These are phyloP conservation scores for Collybia sordida DNA, from an alignment of 768 basidiomycete species.

Conservation along the genomic window DNA sequence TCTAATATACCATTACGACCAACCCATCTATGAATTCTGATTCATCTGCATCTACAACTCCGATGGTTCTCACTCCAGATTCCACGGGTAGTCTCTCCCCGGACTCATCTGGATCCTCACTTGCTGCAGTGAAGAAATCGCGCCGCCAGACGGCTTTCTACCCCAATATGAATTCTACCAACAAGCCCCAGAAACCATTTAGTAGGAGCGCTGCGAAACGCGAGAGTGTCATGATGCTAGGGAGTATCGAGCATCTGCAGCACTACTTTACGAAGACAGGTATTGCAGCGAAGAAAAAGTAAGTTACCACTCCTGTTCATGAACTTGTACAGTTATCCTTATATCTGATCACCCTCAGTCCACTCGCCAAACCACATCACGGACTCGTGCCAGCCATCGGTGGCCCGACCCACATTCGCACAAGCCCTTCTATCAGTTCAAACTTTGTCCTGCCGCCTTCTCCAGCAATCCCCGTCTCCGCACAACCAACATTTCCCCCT, in stretches of 20 bases:
- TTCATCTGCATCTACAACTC: conserved; percentile 48
- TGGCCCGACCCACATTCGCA: conserved; percentile 46
- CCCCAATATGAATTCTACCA: conserved; percentile 66
- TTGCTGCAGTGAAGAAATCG: conserved; percentile 40
- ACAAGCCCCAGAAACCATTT: conserved; percentile 83
- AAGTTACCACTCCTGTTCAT: conserved; percentile 27
- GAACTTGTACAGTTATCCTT: conserved; percentile 5
- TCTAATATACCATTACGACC: background rate
- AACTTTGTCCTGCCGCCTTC: conserved; percentile 72
- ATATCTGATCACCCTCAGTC: conserved; percentile 22
- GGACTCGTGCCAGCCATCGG: conserved; percentile 80
- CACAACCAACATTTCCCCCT: conserved; percentile 46
- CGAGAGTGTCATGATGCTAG: conserved; percentile 89
- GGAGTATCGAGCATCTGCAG: conserved; percentile 96
- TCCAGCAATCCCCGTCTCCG: conserved; percentile 50
- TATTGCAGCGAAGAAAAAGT: conserved; percentile 71
- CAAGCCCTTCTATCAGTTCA: conserved; percentile 38
- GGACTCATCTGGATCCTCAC: conserved; percentile 22
- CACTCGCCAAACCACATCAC: conserved; percentile 49
- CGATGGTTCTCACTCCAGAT: conserved; percentile 60
- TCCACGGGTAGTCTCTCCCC: conserved; percentile 44
- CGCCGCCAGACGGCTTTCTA: conserved; percentile 78
- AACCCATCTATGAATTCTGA: conserved; percentile 32
- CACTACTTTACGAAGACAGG: conserved; percentile 93
- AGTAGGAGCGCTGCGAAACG: conserved; percentile 89